phyloP scores from a whole-genome alignment of 2,329 filamentous ascomycete species.

The Colletotrichum brevisporum region DNA sequence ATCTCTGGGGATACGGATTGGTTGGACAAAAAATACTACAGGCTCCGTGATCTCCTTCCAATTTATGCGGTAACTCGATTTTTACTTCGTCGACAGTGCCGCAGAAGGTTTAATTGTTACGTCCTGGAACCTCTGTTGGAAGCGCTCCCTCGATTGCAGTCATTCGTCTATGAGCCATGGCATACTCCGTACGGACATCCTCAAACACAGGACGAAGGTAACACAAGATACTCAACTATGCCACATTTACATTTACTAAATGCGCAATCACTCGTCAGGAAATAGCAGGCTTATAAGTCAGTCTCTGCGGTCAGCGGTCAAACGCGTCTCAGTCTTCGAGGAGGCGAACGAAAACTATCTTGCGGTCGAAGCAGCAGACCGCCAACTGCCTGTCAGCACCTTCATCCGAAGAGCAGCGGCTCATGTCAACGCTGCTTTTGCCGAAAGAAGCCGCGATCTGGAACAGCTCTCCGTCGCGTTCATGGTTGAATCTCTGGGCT shows the following conservation, averaged over 20 bases:
- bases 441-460: slow-evolving; percentile 45
- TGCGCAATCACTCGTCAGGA: too few relatives aligned
- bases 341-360: slow-evolving; percentile 42
- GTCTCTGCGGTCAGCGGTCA: too few relatives aligned
- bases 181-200: slow-evolving; percentile 42
- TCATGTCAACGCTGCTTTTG: slow-evolving; percentile 43
- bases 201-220: too few relatives aligned
- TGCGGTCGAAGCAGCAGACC: too few relatives aligned
- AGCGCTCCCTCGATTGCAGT: slow-evolving; percentile 47
- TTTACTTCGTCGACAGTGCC: slow-evolving; percentile 51
- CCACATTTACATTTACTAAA: too few relatives aligned
- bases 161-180: slow-evolving; percentile 52
- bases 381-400: too few relatives aligned
- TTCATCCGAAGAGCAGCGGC: slow-evolving; percentile 10
- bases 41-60: too few relatives aligned
- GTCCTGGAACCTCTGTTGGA: slow-evolving; percentile 42
- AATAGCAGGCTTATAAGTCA: too few relatives aligned
- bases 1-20: too few relatives aligned
- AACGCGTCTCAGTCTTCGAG: slow-evolving; percentile 48
- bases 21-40: too few relatives aligned
- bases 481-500: slow-evolving; percentile 47
- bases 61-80: slow-evolving; percentile 45
- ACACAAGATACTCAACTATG: not conserved
- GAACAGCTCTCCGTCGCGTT: slow-evolving; percentile 49
- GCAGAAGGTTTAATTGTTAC: slow-evolving; percentile 44